Percentiles rank a stretch among this genome's conserved stretches.
Evolutionary conservation across 1,139 yeast genomes (phyloP).

Genomic region (Saccharomyces hybrid): DNA sequence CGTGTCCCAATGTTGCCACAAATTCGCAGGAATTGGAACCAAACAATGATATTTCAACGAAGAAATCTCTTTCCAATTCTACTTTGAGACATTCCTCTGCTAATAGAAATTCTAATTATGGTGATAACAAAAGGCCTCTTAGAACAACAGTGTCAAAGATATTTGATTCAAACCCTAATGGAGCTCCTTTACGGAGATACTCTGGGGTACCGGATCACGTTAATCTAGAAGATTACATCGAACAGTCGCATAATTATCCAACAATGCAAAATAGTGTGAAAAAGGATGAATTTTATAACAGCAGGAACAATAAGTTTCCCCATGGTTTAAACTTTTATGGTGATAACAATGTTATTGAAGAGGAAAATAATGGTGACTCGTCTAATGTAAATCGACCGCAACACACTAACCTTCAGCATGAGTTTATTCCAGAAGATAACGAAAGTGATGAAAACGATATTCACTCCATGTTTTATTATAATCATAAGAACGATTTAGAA

Average conservation of each 20-base stretch:
- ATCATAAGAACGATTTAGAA: constrained; percentile 24
- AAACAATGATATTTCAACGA: constrained; percentile 7
- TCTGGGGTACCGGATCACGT: constrained; percentile 65
- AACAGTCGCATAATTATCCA: constrained; percentile 42
- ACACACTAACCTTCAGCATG: constrained; percentile 2
- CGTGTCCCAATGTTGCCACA: not conserved
- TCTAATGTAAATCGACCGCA: not conserved
- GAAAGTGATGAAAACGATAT: constrained; percentile 25
- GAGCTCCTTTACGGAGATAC: constrained; percentile 56
- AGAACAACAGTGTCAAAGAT: constrained; percentile 67
- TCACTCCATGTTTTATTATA: constrained; percentile 30
- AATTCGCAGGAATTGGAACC: not conserved
- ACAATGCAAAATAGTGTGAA: constrained; percentile 7
- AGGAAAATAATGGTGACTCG: constrained; percentile 7
- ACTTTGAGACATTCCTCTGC: constrained; percentile 11
- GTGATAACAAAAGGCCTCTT: constrained; percentile 30
- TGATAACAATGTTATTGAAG: constrained; percentile 8
- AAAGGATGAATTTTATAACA: constrained; percentile 7
- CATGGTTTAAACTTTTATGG: not conserved
- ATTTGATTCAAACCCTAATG: constrained; percentile 50
- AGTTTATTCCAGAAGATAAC: constrained; percentile 3
- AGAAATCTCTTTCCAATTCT: constrained; percentile 16
- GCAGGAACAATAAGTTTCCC: constrained; percentile 5
- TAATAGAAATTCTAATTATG: not conserved
- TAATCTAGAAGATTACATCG: constrained; percentile 53